Evolutionary conservation across 139 green algal species (phyloP).

Genomic region (Auxenochlorella pyrenoidosa): DNA sequence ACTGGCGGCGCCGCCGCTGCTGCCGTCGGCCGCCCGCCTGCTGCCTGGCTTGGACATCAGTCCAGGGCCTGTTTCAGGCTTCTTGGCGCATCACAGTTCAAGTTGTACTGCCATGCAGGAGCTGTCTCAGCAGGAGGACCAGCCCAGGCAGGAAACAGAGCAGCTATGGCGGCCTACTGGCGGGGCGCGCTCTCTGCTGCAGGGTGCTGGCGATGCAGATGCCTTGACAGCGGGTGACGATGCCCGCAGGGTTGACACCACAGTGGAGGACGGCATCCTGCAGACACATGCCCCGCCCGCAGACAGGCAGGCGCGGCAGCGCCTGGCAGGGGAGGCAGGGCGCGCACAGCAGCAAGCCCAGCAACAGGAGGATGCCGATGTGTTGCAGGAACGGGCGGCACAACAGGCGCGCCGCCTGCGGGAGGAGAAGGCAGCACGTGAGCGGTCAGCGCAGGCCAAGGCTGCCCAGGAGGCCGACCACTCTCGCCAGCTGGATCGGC

Average conservation of each 20-base stretch:
- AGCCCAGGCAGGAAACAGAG: no score
- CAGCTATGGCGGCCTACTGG: no score
- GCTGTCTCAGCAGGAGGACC: background rate
- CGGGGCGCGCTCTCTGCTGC: background rate
- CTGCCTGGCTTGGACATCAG: background rate
- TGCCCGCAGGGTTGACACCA: background rate
- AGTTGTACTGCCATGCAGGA: background rate
- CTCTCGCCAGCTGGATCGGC: background rate
- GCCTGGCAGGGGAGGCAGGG: background rate
- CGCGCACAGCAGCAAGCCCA: background rate
- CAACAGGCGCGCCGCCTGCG: background rate
- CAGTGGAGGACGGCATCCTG: conserved; percentile 7
- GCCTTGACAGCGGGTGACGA: background rate
- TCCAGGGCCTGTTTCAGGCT: background rate
- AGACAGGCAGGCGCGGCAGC: background rate
- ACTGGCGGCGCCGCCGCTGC: background rate
- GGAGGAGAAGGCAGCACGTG: background rate
- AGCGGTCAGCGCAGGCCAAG: no score
- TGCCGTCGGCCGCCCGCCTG: background rate
- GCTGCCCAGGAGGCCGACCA: background rate
- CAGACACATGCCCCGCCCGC: background rate
- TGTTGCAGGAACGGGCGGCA: background rate
- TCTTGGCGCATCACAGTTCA: background rate
- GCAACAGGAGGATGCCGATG: background rate
- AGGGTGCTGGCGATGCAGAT: background rate